phyloP scores from a whole-genome alignment of 768 basidiomycete genomes.

The Mycena albidolilacea region DNA sequence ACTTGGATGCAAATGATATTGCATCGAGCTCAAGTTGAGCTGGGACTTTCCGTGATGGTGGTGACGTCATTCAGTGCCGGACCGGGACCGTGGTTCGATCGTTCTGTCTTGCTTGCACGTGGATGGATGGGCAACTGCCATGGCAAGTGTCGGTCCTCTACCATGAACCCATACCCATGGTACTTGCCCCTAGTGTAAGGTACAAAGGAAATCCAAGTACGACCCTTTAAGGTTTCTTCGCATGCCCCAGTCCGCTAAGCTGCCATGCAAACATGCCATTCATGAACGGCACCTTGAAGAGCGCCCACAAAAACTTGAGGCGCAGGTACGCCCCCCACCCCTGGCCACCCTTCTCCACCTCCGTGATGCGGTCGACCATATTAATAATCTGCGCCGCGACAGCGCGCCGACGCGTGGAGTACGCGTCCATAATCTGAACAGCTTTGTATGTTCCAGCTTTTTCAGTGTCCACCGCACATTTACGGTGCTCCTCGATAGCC shows the following conservation, averaged over 20 bases:
- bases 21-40: no score
- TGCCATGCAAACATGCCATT: slow-evolving; percentile 45
- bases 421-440: slow-evolving; percentile 43
- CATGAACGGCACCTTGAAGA: slow-evolving; percentile 39
- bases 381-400: slow-evolving; percentile 53
- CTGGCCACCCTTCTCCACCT: slow-evolving; percentile 33
- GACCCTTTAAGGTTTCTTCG: slow-evolving; percentile 22
- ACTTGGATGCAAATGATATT: no score
- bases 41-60: no score
- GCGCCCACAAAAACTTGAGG: slow-evolving; percentile 17
- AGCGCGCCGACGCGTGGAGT: slow-evolving; percentile 47
- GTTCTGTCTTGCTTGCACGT: no score
- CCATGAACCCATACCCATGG: no score
- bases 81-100: no score
- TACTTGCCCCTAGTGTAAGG: no score
- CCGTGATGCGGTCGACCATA: slow-evolving; percentile 47
- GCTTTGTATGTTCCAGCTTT: slow-evolving; percentile 35
- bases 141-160: no score
- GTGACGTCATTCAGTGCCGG: no score
- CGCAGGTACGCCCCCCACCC: slow-evolving; percentile 27
- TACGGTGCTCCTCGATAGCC: slow-evolving; percentile 48
- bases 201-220: neutral
- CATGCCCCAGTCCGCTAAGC: slow-evolving; percentile 49
- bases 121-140: no score
- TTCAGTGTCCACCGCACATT: neutral